Evolutionary conservation across 2,329 filamentous ascomycete species (phyloP).

Genomic region (Aureobasidium sp.): DNA sequence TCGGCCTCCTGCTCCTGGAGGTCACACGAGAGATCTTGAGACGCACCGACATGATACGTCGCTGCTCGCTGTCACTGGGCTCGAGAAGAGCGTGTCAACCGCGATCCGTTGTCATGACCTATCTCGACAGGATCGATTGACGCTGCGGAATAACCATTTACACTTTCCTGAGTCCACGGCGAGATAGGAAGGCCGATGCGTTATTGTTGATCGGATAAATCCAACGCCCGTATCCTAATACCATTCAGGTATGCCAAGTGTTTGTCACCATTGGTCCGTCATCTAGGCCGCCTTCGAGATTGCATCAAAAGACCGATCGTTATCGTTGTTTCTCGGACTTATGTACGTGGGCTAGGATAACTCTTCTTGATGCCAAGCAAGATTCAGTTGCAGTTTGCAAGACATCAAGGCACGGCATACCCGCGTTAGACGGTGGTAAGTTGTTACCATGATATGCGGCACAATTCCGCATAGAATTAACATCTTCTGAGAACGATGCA

Average conservation of each 20-base stretch:
- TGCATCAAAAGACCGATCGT: not conserved
- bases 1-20: not conserved
- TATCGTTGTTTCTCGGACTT: not conserved
- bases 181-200: slow-evolving; percentile 6
- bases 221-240: not conserved
- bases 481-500: not conserved
- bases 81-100: not conserved
- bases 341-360: not conserved
- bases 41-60: not conserved
- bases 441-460: not conserved
- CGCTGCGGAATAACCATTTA: not conserved
- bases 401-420: not conserved
- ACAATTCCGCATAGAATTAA: not conserved
- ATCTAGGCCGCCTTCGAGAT: not conserved
- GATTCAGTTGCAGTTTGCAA: not conserved
- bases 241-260: not conserved
- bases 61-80: not conserved
- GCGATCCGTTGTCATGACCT: not conserved
- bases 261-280: not conserved
- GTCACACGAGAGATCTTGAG: not conserved
- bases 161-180: not conserved
- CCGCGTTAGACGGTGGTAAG: not conserved
- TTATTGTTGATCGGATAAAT: not conserved
- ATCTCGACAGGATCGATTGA: not conserved
- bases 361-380: not conserved